phyloP scores from a whole-genome alignment of 2,329 filamentous ascomycete genomes.

The Claviceps africana region DNA sequence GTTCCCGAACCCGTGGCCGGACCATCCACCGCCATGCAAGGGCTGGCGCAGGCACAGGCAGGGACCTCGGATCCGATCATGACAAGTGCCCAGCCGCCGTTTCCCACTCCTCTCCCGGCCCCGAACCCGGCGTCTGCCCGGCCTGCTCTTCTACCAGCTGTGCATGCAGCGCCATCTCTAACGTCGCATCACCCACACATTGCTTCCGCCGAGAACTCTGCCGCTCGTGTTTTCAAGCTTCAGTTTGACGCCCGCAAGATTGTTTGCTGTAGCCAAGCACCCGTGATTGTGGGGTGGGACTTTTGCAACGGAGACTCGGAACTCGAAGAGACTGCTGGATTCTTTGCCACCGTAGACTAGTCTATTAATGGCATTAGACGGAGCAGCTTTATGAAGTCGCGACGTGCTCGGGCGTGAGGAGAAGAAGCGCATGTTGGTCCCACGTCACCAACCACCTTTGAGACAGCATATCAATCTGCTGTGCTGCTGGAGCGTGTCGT shows the following conservation, averaged over 20 bases:
- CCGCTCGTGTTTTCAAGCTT: conserved; percentile 74
- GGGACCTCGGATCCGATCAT: neutral
- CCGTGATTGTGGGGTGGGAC: conserved; percentile 91
- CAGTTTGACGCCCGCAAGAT: conserved; percentile 91
- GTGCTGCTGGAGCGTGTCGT: too few relatives aligned
- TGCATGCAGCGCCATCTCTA: neutral
- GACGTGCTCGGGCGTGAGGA: neutral
- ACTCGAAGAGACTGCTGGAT: conserved; percentile 61
- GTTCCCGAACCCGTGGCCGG: neutral
- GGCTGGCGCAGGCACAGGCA: neutral
- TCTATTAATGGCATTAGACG: neutral
- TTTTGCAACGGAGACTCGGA: conserved; percentile 80
- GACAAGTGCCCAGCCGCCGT: neutral
- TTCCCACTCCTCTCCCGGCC: neutral
- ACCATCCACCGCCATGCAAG: neutral
- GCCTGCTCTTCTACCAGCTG: conserved; percentile 8
- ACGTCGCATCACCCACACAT: conserved; percentile 30
- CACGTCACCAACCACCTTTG: too few relatives aligned
- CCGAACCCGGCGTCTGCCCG: conserved; percentile 8
- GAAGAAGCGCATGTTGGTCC: neutral
- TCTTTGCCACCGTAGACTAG: conserved; percentile 52
- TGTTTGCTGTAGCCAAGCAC: conserved; percentile 86
- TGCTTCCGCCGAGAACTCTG: conserved; percentile 29
- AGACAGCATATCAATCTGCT: too few relatives aligned
- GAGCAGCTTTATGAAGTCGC: neutral